Conservation (phyloP, 2,329 filamentous ascomycete genomes). For the Scedosporium aurantiacum region DNA sequence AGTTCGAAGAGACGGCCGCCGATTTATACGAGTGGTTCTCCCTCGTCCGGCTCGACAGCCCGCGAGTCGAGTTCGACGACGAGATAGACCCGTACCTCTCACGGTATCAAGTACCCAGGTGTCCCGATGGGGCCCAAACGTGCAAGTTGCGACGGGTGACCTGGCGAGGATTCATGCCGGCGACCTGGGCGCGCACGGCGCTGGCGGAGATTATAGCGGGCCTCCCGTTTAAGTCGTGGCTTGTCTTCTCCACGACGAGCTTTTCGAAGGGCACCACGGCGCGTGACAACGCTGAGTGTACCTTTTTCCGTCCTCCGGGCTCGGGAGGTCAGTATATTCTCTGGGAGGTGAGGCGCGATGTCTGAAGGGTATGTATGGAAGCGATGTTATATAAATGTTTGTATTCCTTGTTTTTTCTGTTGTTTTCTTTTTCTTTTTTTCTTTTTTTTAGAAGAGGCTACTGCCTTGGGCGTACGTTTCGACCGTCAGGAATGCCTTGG, state of each 20-base stretch:
- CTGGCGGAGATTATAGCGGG: slow-evolving; percentile 33
- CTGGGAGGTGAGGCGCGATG: slow-evolving; percentile 46
- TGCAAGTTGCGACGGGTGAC: slow-evolving; percentile 37
- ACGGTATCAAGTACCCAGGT: slow-evolving; percentile 49
- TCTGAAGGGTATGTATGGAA: too few relatives aligned
- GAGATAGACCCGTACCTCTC: slow-evolving; percentile 57
- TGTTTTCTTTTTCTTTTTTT: slow-evolving; percentile 14
- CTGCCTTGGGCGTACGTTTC: slow-evolving; percentile 52
- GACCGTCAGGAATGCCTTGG: slow-evolving; percentile 50
- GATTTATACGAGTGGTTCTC: slow-evolving; percentile 67
- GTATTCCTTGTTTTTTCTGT: neutral
- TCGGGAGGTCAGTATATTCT: slow-evolving; percentile 43
- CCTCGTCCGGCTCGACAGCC: slow-evolving; percentile 53
- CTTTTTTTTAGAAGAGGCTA: slow-evolving; percentile 27
- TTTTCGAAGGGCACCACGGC: slow-evolving; percentile 32
- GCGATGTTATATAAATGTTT: neutral
- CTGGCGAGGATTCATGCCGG: slow-evolving; percentile 48
- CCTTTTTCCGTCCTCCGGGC: slow-evolving; percentile 39
- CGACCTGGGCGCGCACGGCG: slow-evolving; percentile 38
- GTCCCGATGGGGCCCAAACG: slow-evolving; percentile 8
- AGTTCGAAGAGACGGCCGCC: slow-evolving; percentile 51
- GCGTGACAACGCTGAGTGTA: slow-evolving; percentile 37
- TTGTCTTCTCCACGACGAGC: slow-evolving; percentile 40
- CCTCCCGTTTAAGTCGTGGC: slow-evolving; percentile 39
- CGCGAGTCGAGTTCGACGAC: slow-evolving; percentile 47